These are phyloP conservation scores for Ministeria vibrans DNA, from an alignment of 78 protist species.

Conservation along the genomic window DNA sequence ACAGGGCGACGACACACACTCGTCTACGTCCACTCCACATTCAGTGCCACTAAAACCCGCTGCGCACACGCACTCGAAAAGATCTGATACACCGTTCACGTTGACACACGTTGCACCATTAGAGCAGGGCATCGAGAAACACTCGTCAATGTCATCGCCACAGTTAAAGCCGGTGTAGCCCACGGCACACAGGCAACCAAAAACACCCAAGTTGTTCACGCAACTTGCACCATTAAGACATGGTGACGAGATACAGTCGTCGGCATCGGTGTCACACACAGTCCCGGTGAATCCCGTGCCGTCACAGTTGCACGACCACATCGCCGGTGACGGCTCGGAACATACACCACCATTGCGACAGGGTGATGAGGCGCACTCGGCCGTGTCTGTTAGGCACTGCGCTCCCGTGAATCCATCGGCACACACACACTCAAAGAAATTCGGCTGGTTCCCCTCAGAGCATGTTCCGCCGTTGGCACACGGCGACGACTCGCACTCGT, in stretches of 20 bases:
- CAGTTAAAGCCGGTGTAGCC: not conserved
- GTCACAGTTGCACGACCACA: not conserved
- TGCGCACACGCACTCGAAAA: too few species aligned
- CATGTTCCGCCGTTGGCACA: too few species aligned
- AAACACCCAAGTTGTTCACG: not conserved
- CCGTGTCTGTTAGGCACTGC: too few species aligned
- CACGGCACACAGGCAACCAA: not conserved
- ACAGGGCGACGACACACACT: not conserved
- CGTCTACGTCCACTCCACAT: not conserved
- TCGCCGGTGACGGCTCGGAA: not conserved
- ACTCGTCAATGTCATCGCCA: too few species aligned
- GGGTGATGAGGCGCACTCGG: not conserved
- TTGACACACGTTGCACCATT: too few species aligned
- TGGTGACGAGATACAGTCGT: not conserved
- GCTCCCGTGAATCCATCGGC: too few species aligned
- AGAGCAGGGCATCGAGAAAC: too few species aligned
- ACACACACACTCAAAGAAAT: too few species aligned
- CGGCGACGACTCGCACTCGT: too few species aligned
- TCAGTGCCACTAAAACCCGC: too few species aligned
- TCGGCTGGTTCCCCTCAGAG: too few species aligned
- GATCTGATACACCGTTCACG: too few species aligned
- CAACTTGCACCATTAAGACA: not conserved
- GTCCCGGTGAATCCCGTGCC: not conserved
- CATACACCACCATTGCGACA: not conserved
- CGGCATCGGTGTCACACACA: not conserved